Base-by-base conservation (phyloP, 169 alveolate genomes). In the Plasmodium adleri region DNA sequence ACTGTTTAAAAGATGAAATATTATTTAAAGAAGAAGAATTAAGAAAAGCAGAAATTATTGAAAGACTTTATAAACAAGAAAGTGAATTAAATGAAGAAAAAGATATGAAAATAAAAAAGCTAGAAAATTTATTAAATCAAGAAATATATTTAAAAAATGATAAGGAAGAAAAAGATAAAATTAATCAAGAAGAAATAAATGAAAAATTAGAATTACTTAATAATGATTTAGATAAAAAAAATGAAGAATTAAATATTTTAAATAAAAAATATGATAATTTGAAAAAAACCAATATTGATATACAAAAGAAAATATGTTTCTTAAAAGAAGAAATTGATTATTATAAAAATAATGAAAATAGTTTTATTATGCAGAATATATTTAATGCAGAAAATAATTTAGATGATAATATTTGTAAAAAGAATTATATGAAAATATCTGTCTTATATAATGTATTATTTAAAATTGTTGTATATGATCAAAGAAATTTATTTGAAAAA, bases 331-430 rank as follows among this genome's bases (percentile, higher is more conserved):
- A 86, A 72, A 67, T 72, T 13, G 92, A 86, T 86, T 71, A 86
- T 71, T 86, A 86, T 54, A 86, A 86, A 62, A 71, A 86, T 71
- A 86, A 86, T 86, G 92, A 86, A 50, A 86, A 86, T 39, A 71
- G 92, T 71, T 71, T 86, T 52, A 62, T 86, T 12, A 86, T 86
- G 92, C 92, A 72, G 62, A 86, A 86, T 26, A 71, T 86, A 45
- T 86, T 86, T 86, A 86, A 49, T 45, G 64, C 85, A 15, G 92
- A 86, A 62, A 86, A 86, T 86, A 54, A 63, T 70, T 20, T 80
- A 67, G 74, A 72, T 54, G 92, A 86, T 39, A 71, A 71, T 22
- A 28, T 74, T 26, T 86, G 74, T 52, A 86, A 86, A 49, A 86
- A 86, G 24, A 24, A 86, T 62, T 67, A 71, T 59, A 26, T 86